A percentile compares a stretch with the other conserved stretches of the same genome.
These are phyloP conservation scores for Solanum medicagineum DNA, from an alignment of 257 asterid genomes.

Conservation along the genomic window DNA sequence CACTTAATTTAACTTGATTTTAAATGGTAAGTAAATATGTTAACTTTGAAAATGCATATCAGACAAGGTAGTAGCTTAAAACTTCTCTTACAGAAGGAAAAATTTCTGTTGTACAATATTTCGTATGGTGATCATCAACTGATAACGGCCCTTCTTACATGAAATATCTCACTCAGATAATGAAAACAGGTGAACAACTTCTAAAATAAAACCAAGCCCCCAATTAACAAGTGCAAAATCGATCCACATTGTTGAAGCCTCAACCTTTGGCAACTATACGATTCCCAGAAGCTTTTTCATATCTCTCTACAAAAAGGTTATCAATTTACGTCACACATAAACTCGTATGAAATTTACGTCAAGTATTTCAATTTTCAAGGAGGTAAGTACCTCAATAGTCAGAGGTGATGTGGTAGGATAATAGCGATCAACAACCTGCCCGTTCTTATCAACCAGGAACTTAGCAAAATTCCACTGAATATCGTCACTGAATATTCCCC, in stretches of 20 bases:
- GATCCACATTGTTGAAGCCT: background rate
- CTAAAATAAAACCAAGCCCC: background rate
- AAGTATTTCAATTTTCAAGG: background rate
- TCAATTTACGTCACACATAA: background rate
- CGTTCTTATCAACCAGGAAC: constrained; percentile 65
- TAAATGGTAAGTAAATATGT: too few species aligned
- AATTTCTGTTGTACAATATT: background rate
- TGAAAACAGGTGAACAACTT: too few species aligned
- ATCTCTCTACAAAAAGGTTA: background rate
- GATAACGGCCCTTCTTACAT: background rate
- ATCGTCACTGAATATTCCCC: constrained; percentile 77
- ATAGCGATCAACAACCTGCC: constrained; percentile 64
- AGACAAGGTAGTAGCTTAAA: background rate
- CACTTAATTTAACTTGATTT: too few species aligned
- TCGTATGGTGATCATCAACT: background rate
- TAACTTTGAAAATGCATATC: too few species aligned
- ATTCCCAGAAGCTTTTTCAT: background rate
- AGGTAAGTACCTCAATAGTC: constrained; percentile 44
- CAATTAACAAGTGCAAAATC: background rate
- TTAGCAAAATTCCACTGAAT: constrained; percentile 85
- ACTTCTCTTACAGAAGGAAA: background rate
- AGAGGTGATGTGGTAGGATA: constrained; percentile 77
- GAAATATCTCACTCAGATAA: background rate
- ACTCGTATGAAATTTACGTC: background rate
- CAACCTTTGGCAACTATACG: background rate